Conservation (phyloP, 139 green algal genomes). For the Coelastrella sp. region DNA sequence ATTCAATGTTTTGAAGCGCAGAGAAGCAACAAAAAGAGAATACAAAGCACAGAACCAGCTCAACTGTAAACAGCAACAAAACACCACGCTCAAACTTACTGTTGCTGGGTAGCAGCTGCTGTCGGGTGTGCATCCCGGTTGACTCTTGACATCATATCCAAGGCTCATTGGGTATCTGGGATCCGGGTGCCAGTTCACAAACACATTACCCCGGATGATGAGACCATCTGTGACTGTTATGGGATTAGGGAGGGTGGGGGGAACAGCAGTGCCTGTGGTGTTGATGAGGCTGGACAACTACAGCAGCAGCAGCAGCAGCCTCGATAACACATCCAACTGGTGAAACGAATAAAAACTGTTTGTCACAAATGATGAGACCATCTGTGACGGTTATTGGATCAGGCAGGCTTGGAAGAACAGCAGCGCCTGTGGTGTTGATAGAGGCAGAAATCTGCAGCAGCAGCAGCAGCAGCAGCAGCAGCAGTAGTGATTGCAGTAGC, state of each 20-base stretch:
- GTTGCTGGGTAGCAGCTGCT: neutral
- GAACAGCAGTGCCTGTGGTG: neutral
- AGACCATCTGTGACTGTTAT: neutral
- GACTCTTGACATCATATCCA: neutral
- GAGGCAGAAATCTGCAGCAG: neutral
- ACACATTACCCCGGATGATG: neutral
- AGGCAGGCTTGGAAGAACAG: neutral
- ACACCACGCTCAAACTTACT: neutral
- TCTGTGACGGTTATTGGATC: neutral
- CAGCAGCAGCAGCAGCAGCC: neutral
- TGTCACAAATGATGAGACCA: too few species aligned
- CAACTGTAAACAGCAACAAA: neutral
- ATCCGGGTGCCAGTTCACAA: neutral
- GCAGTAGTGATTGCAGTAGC: too few species aligned
- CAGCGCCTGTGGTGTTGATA: neutral
- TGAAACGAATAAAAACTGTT: too few species aligned
- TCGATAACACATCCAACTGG: too few species aligned
- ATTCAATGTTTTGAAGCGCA: neutral
- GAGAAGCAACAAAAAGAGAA: neutral
- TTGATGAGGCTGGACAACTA: neutral
- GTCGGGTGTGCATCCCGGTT: neutral
- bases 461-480: too few species aligned
- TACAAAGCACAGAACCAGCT: neutral
- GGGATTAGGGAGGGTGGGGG: neutral
- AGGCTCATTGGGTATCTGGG: neutral